Conservation (phyloP, 2,329 filamentous ascomycete species). For the Phyllosticta paracitricarpa region DNA sequence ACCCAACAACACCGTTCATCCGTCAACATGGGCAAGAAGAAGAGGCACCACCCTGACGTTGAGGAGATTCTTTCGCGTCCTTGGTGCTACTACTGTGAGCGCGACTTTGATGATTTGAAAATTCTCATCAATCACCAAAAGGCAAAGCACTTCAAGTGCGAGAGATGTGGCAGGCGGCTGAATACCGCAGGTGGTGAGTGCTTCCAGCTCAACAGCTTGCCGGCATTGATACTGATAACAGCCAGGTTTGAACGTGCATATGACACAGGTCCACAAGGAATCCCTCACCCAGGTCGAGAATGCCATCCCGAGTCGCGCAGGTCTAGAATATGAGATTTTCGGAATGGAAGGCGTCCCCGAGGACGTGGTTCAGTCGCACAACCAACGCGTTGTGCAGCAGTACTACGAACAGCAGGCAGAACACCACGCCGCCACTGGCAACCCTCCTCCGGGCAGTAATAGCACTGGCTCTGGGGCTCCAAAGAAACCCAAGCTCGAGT, state of each 20-base stretch:
- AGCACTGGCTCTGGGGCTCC: conserved; percentile 38
- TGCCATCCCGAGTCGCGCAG: conserved; percentile 74
- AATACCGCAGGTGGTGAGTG: conserved; percentile 85
- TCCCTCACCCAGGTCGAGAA: conserved; percentile 81
- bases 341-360: conserved; percentile 95
- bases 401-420: conserved; percentile 82
- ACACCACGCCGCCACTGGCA: conserved; percentile 70
- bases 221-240: conserved; percentile 11
- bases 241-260: conserved; percentile 82
- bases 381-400: conserved; percentile 73
- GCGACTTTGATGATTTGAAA: conserved; percentile 95
- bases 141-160: conserved; percentile 99
- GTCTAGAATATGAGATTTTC: conserved; percentile 90
- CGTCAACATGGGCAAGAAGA: conserved; percentile 70
- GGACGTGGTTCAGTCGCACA: conserved; percentile 72
- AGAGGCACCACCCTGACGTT: conserved; percentile 73
- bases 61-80: conserved; percentile 80
- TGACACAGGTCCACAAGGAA: conserved; percentile 98
- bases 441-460: conserved; percentile 51
- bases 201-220: conserved; percentile 3
- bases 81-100: conserved; percentile 99
- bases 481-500: conserved; percentile 60
- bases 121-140: conserved; percentile 96
- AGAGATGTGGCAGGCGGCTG: conserved; percentile 74
- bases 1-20: background rate